phyloP scores from a whole-genome alignment of 352 stramenopile species.

The Globisporangium rhizosaccharum region DNA sequence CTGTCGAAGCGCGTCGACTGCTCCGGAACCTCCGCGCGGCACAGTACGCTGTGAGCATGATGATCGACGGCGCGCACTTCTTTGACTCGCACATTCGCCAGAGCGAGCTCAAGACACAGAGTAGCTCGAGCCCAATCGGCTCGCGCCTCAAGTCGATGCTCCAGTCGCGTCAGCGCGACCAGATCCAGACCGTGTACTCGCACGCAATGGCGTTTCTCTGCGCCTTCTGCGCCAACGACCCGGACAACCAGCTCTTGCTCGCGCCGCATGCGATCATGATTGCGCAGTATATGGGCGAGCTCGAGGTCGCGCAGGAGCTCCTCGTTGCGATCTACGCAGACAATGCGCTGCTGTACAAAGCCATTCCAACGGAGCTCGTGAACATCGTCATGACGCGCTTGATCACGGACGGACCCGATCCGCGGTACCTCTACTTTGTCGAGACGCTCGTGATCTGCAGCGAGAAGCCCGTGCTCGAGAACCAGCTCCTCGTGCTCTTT shows the following conservation, averaged over 20 bases:
- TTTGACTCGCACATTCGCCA: conserved; percentile 46
- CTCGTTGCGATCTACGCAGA: conserved; percentile 44
- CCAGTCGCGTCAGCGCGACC: conserved; percentile 36
- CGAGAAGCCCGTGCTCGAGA: conserved; percentile 52
- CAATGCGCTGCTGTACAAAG: conserved; percentile 48
- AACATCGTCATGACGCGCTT: conserved; percentile 45
- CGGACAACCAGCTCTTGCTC: conserved; percentile 44
- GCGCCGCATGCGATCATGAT: conserved; percentile 45
- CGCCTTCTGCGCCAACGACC: conserved; percentile 38
- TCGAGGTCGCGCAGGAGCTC: conserved; percentile 57
- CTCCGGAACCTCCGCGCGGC: conserved; percentile 52
- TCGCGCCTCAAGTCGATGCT: conserved; percentile 28
- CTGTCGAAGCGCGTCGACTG: conserved; percentile 42
- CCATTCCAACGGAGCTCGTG: conserved; percentile 49
- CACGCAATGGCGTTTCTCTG: conserved; percentile 57
- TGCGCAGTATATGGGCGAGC: conserved; percentile 39
- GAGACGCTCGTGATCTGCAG: conserved; percentile 56
- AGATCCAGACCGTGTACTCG: conserved; percentile 49
- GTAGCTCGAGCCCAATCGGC: background rate
- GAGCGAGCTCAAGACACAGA: conserved; percentile 5
- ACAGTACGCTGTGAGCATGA: conserved; percentile 59
- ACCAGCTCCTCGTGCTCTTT: conserved; percentile 62
- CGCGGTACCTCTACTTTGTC: conserved; percentile 53
- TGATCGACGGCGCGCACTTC: conserved; percentile 64
- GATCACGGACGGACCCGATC: conserved; percentile 33